These are phyloP conservation scores for Ambrosia artemisiifolia DNA, from an alignment of 129 eudicot genomes.

Conservation along the genomic window DNA sequence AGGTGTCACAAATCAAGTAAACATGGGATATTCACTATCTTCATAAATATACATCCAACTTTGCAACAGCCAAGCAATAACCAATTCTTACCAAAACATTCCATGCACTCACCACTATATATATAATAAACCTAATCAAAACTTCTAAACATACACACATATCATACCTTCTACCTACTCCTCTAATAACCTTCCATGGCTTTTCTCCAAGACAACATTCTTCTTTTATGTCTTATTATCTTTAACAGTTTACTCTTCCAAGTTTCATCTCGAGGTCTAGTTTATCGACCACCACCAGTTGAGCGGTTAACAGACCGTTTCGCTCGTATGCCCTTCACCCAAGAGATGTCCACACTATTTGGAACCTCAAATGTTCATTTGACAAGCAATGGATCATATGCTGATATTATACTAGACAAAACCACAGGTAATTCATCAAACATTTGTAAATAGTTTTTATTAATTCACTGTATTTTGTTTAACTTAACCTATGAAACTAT, in stretches of 20 bases:
- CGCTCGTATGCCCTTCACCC: slow-evolving; percentile 38
- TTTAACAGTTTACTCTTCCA: slow-evolving; percentile 18
- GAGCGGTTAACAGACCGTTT: slow-evolving; percentile 57
- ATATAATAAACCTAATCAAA: slow-evolving; percentile 26
- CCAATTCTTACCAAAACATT: neutral
- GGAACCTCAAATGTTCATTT: slow-evolving; percentile 57
- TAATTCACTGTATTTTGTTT: too few species aligned
- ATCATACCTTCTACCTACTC: neutral
- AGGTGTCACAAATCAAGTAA: neutral
- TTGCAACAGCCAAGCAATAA: slow-evolving; percentile 27
- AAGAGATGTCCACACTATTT: slow-evolving; percentile 46
- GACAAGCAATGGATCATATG: slow-evolving; percentile 66
- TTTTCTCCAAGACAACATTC: slow-evolving; percentile 22
- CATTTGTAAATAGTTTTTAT: neutral
- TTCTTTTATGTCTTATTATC: slow-evolving; percentile 27
- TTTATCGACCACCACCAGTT: slow-evolving; percentile 56
- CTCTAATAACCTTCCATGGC: slow-evolving; percentile 34
- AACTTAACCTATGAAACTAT: neutral
- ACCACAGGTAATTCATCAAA: slow-evolving; percentile 48
- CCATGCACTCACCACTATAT: slow-evolving; percentile 7
- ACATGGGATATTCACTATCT: slow-evolving; percentile 17
- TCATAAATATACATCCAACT: slow-evolving; percentile 31
- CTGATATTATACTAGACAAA: slow-evolving; percentile 60
- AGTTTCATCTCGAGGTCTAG: slow-evolving; percentile 47
- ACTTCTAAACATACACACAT: slow-evolving; percentile 10